phyloP scores from a whole-genome alignment of 495 filamentous ascomycete species.

The Astrothelium macrocarpum region DNA sequence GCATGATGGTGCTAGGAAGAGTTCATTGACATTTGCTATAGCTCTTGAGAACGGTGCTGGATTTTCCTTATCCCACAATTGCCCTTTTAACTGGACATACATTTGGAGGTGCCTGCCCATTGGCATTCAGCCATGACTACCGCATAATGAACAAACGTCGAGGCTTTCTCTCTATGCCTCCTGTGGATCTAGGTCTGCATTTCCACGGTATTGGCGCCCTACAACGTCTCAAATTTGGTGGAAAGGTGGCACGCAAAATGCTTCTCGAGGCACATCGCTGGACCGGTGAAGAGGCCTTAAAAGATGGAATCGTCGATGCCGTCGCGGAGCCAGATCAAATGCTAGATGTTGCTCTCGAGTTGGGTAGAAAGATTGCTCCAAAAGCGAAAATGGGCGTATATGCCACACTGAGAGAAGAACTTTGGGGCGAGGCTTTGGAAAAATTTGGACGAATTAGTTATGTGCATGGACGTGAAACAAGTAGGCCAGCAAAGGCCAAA shows the following conservation, averaged over 20 bases:
- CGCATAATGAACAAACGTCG: slow-evolving; percentile 43
- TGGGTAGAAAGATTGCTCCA: slow-evolving; percentile 34
- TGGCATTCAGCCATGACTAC: slow-evolving; percentile 42
- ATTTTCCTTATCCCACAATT: slow-evolving; percentile 44
- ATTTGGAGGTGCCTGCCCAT: slow-evolving; percentile 42
- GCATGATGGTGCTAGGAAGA: too few relatives aligned
- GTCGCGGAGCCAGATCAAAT: slow-evolving; percentile 39
- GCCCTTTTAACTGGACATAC: slow-evolving; percentile 44
- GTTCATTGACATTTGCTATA: slow-evolving; percentile 3
- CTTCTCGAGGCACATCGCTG: slow-evolving; percentile 42
- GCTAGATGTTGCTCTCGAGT: slow-evolving; percentile 36
- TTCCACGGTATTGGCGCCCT: slow-evolving; percentile 43
- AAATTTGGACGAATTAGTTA: slow-evolving; percentile 42
- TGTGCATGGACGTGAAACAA: slow-evolving; percentile 36
- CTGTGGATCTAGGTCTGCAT: slow-evolving; percentile 42
- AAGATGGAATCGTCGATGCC: slow-evolving; percentile 43
- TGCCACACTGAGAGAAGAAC: slow-evolving; percentile 38
- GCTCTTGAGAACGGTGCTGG: slow-evolving; percentile 42
- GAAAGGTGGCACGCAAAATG: slow-evolving; percentile 43
- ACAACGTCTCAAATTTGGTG: slow-evolving; percentile 39
- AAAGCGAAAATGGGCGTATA: slow-evolving; percentile 46
- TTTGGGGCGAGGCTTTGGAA: slow-evolving; percentile 41
- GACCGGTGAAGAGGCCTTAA: slow-evolving; percentile 40
- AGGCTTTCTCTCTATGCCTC: slow-evolving; percentile 43
- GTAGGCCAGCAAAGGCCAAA: slow-evolving; percentile 28